A percentile compares a stretch with the other conserved stretches of the same genome.
Evolutionary conservation across 371 early-diverging fungal genomes (phyloP).

Genomic region (Mortierella sp.): DNA sequence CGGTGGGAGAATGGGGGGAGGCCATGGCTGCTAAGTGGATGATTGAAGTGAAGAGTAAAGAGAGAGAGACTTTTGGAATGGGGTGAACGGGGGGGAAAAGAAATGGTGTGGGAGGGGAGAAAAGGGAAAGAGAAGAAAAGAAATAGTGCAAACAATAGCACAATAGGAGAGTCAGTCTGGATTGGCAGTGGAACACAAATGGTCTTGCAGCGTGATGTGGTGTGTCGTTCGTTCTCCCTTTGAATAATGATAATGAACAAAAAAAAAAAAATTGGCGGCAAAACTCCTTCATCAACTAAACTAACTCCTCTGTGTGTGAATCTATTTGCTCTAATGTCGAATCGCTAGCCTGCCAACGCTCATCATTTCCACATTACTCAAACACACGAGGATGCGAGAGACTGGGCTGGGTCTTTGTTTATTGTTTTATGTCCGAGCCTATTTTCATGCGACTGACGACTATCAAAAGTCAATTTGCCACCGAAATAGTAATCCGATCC

Average conservation of each 20-base stretch:
- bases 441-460: no score
- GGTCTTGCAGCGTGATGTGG: no score
- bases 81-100: slow-evolving; percentile 2
- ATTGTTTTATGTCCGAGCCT: not conserved
- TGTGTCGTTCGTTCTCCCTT: not conserved
- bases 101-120: slow-evolving; percentile 2
- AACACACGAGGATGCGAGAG: no score
- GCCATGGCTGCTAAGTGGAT: slow-evolving; percentile 18
- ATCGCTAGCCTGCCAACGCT: not conserved
- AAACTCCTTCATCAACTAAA: not conserved
- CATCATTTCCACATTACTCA: not conserved
- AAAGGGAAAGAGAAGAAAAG: not conserved
- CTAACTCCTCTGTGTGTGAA: no score
- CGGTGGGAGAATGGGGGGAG: slow-evolving; percentile 45
- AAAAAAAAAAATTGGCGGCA: slow-evolving; percentile 14
- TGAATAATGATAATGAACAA: not conserved
- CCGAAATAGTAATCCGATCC: no score
- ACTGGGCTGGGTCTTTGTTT: not conserved
- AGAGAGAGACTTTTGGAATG: slow-evolving; percentile 23
- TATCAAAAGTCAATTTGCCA: no score
- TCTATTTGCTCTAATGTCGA: not conserved
- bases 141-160: not conserved
- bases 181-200: no score
- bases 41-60: slow-evolving; percentile 22
- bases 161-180: not conserved